Evolutionary conservation across 2,329 filamentous ascomycete genomes (phyloP).

Genomic region (Rhinocladiella mackenziei): DNA sequence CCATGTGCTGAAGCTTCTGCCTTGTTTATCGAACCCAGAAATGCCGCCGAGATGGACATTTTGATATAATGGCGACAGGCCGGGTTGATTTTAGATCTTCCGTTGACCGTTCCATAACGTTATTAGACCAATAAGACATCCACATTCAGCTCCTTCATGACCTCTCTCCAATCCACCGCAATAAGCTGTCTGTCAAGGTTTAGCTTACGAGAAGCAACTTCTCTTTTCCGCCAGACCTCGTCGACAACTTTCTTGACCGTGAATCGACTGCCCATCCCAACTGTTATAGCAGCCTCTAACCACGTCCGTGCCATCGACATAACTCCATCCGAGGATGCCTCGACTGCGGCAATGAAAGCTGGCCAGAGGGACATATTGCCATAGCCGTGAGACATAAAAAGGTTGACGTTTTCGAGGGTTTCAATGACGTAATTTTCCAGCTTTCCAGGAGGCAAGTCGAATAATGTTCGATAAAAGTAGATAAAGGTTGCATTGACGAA

Average conservation of each 20-base stretch:
- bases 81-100: not conserved
- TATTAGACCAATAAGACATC: conserved; percentile 15
- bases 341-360: conserved; percentile 28
- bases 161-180: conserved; percentile 16
- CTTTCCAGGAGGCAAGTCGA: conserved; percentile 22
- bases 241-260: conserved; percentile 7
- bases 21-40: conserved; percentile 39
- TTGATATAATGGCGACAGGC: not conserved
- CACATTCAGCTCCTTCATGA: conserved; percentile 12
- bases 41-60: conserved; percentile 7
- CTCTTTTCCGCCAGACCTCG: conserved; percentile 13
- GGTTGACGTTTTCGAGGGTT: conserved; percentile 17
- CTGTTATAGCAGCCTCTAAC: conserved; percentile 3
- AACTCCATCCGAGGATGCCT: conserved; percentile 22
- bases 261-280: conserved; percentile 15
- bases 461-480: conserved; percentile 23
- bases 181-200: conserved; percentile 4
- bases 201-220: not conserved
- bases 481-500: conserved; percentile 25
- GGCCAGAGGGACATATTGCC: conserved; percentile 29
- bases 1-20: conserved; percentile 36
- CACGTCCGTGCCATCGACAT: conserved; percentile 8
- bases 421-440: conserved; percentile 17
- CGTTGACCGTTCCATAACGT: not conserved
- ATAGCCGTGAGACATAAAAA: conserved; percentile 11